Base-by-base conservation (phyloP, 2,329 filamentous ascomycete species). In the Botrytis porri region DNA sequence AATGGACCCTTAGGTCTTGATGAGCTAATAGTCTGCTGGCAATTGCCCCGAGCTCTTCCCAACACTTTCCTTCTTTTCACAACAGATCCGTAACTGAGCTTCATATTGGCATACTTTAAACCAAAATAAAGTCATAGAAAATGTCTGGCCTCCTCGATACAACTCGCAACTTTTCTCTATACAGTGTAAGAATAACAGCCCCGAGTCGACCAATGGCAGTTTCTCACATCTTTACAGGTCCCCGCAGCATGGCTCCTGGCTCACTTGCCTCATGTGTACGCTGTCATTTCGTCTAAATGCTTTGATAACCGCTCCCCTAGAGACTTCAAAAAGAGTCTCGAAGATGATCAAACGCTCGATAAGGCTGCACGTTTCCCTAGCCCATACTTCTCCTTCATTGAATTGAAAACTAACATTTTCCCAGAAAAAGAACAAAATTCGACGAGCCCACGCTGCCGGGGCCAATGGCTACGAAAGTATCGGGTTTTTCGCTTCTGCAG, bases 401-500 rank as follows among this genome's bases (percentile, higher is more conserved):
- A 32, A 37, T n/a, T 8, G 16, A 48, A 35, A 32, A 8, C 43
- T 71, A 35, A 71, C 14, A 43, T 20, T 1, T 10, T 25, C 43
- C 16, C 9, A 79, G 72, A 82, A 79, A 69, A 82, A 81, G 74
- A 78, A 75, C 45, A 76, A 71, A 3, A 80, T 84, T 71, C 62
- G 78, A 51, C 80, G 82, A 37, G 80, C 80, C 43, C 82, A 84
- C 76, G 79, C 78, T 9, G 83, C 83, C 3, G 78, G 80, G 72
- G 72, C 74, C 14, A 84, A 84, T 70, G 80, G 81, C 25, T 80
- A 82, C 59, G 83, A 84, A 75, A 84, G 82, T 66, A 69, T 84
- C 8, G 81, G 80, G 25, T 77, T 83, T 35, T 84, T 82, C 71
- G 81, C 82, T 9, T 77, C 82, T 0, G 81, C 81, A 14, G 80